Conservation (phyloP, 2,329 filamentous ascomycete genomes). For the Hypomyces rosellus region DNA sequence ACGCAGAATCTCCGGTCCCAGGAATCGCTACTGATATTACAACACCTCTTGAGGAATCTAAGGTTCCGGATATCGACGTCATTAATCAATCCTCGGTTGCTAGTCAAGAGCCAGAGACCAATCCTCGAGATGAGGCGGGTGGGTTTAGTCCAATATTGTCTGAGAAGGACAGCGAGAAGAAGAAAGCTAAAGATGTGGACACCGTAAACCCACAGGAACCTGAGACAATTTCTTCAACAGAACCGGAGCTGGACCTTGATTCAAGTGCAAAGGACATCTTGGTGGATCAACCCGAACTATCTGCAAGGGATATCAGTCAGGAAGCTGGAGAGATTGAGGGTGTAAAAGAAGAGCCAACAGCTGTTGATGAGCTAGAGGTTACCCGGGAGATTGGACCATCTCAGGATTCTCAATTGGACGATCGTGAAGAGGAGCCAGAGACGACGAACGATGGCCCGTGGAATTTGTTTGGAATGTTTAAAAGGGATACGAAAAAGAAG, state of each 20-base stretch:
- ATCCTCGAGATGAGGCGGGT: conserved; percentile 25
- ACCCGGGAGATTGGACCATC: neutral
- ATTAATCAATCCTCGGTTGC: conserved; percentile 16
- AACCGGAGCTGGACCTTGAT: neutral
- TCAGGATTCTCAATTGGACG: neutral
- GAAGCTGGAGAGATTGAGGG: neutral
- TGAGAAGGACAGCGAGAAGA: conserved; percentile 23
- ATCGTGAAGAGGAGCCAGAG: conserved; percentile 14
- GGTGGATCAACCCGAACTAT: neutral
- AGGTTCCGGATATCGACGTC: conserved; percentile 13
- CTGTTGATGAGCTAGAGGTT: neutral
- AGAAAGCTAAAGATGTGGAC: conserved; percentile 27
- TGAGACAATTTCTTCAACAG: conserved; percentile 15
- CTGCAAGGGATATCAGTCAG: neutral
- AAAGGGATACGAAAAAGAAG: conserved; percentile 26
- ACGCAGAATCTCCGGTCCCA: neutral
- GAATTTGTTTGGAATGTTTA: conserved; percentile 7
- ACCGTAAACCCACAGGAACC: conserved; percentile 24
- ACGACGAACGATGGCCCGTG: conserved; percentile 4
- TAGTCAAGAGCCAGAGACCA: conserved; percentile 19
- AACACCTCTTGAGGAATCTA: conserved; percentile 12
- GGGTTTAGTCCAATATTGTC: conserved; percentile 23
- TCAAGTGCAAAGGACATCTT: neutral
- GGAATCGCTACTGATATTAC: conserved; percentile 11
- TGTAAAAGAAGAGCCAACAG: neutral